phyloP scores from a whole-genome alignment of 805 yeast species.

The Pichia kluyveri region DNA sequence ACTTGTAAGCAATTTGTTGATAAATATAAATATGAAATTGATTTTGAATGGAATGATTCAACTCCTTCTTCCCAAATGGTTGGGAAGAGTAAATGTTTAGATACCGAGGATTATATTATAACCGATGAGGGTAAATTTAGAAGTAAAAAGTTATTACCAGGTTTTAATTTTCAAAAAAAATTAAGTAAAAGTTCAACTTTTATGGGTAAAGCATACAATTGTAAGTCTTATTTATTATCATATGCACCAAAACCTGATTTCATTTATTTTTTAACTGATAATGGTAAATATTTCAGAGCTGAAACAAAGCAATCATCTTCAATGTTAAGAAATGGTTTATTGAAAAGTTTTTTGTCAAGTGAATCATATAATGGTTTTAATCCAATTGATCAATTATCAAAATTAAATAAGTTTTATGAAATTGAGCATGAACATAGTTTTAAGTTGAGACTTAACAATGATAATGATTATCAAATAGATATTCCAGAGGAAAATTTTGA shows the following conservation, averaged over 20 bases:
- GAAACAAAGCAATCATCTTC: slow-evolving; percentile 15
- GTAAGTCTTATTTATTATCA: slow-evolving; percentile 34
- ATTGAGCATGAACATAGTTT: slow-evolving; percentile 9
- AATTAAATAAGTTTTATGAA: slow-evolving; percentile 11
- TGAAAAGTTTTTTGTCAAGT: slow-evolving; percentile 21
- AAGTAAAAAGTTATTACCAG: slow-evolving; percentile 26
- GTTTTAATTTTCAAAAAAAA: slow-evolving; percentile 24
- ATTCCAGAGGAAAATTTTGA: slow-evolving; percentile 18
- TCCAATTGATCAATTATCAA: slow-evolving; percentile 25
- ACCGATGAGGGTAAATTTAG: slow-evolving; percentile 1
- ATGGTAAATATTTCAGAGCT: slow-evolving; percentile 28
- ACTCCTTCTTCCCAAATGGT: background rate
- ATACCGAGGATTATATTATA: slow-evolving; percentile 15
- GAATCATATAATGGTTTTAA: slow-evolving; percentile 14
- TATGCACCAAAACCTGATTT: slow-evolving; percentile 31
- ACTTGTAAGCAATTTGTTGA: slow-evolving; percentile 23
- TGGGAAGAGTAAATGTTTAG: slow-evolving; percentile 12
- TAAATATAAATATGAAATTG: slow-evolving; percentile 11
- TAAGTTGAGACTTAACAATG: slow-evolving; percentile 8
- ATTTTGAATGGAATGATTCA: background rate
- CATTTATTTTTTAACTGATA: slow-evolving; percentile 29
- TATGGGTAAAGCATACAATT: slow-evolving; percentile 29
- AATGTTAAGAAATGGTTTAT: slow-evolving; percentile 29
- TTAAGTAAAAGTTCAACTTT: slow-evolving; percentile 23
- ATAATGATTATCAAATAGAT: slow-evolving; percentile 11